A percentile compares a stretch with the other conserved stretches of the same genome.
phyloP scores from a whole-genome alignment of 805 yeast genomes.

The Tetrapisispora fleetii region DNA sequence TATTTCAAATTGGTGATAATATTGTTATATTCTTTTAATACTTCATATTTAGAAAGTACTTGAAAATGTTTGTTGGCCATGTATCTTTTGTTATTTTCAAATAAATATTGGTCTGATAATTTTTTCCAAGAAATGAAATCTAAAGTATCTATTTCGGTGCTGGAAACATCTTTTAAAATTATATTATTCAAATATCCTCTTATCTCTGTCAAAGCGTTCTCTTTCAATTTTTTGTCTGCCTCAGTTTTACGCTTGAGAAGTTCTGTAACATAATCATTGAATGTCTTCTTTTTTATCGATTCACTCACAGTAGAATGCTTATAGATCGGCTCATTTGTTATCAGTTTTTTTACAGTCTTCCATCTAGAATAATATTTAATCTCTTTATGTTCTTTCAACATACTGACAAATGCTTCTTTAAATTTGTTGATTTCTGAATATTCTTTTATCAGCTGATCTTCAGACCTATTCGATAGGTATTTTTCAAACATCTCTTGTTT shows the following conservation, averaged over 20 bases:
- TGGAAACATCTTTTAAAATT: slow-evolving; percentile 16
- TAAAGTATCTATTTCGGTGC: neutral
- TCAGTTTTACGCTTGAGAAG: slow-evolving; percentile 28
- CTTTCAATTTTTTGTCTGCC: slow-evolving; percentile 22
- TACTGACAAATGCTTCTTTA: slow-evolving; percentile 40
- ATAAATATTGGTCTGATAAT: slow-evolving; percentile 16
- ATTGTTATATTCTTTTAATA: slow-evolving; percentile 35
- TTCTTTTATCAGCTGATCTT: slow-evolving; percentile 43
- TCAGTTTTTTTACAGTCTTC: slow-evolving; percentile 43
- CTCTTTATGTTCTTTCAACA: slow-evolving; percentile 36
- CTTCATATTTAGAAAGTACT: slow-evolving; percentile 47
- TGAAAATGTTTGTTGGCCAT: slow-evolving; percentile 49
- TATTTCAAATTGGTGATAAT: slow-evolving; percentile 23
- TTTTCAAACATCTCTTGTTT: slow-evolving; percentile 58
- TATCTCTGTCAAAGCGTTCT: slow-evolving; percentile 45
- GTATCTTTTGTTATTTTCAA: slow-evolving; percentile 41
- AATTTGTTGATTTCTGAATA: slow-evolving; percentile 46
- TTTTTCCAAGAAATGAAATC: slow-evolving; percentile 19
- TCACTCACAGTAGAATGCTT: slow-evolving; percentile 51
- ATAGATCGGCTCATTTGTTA: slow-evolving; percentile 58
- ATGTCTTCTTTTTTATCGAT: slow-evolving; percentile 44
- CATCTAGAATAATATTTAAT: slow-evolving; percentile 54
- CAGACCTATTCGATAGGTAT: slow-evolving; percentile 42
- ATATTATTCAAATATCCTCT: slow-evolving; percentile 38
- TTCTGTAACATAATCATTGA: slow-evolving; percentile 37